A percentile compares a stretch with the other conserved stretches of the same genome.
Evolutionary conservation across 345 rosid species (phyloP).

Genomic region (Eucalyptus tenuipes): DNA sequence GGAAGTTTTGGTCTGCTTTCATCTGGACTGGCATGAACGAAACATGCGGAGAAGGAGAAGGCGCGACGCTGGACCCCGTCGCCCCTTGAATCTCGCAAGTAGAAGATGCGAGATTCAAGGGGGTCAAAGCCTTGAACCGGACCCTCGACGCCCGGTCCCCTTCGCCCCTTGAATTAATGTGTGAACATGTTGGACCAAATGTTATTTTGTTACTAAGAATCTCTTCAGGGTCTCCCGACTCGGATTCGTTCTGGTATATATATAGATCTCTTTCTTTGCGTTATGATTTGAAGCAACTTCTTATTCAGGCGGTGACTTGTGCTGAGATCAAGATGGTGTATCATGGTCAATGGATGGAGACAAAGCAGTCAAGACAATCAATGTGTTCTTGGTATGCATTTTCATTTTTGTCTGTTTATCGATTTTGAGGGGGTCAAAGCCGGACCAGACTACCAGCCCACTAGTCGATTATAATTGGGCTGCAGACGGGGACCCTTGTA

Average conservation of each 20-base stretch:
- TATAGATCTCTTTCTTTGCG: not conserved
- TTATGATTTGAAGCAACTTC: not conserved
- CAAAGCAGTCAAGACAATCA: not conserved
- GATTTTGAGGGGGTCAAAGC: not conserved
- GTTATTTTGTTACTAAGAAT: not conserved
- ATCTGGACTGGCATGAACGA: constrained; percentile 89
- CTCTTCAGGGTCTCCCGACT: not conserved
- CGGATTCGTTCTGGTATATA: not conserved
- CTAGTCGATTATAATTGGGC: not conserved
- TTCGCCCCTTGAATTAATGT: not conserved
- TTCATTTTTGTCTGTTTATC: not conserved
- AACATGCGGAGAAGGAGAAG: constrained; percentile 51
- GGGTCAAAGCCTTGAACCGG: too few relatives aligned
- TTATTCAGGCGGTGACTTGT: not conserved
- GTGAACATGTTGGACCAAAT: not conserved
- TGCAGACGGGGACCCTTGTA: not conserved
- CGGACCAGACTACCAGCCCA: not conserved
- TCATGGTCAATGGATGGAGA: not conserved
- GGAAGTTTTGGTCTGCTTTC: constrained; percentile 88
- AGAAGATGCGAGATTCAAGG: not conserved
- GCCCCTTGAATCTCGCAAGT: not conserved
- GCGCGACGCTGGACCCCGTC: not conserved
- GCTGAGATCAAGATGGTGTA: not conserved
- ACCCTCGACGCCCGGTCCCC: rapidly evolving
- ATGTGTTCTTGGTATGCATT: not conserved